A percentile compares a stretch with the other conserved stretches of the same genome.
phyloP scores from a whole-genome alignment of 768 basidiomycete genomes.

The Suillus lakei region DNA sequence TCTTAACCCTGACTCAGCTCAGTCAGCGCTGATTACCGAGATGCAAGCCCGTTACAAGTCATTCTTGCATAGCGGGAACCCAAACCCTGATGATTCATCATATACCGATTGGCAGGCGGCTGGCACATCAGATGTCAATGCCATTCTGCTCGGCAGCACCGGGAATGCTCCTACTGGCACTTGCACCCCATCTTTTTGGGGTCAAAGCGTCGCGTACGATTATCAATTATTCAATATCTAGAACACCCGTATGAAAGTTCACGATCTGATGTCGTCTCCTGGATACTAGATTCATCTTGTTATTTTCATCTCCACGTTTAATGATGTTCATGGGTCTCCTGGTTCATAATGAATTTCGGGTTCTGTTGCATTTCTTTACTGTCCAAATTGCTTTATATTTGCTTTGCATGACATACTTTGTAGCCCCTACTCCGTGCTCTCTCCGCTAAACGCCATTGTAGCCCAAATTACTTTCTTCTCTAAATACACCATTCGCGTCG shows the following conservation, averaged over 20 bases:
- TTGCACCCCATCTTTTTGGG: conserved; percentile 74
- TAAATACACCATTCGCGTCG: neutral
- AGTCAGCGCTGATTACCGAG: conserved; percentile 63
- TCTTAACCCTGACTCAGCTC: conserved; percentile 55
- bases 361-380: neutral
- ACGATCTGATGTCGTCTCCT: neutral
- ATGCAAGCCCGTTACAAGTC: conserved; percentile 71
- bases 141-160: conserved; percentile 64
- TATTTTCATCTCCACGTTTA: conserved; percentile 2
- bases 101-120: conserved; percentile 57
- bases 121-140: conserved; percentile 53
- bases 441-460: neutral
- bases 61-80: conserved; percentile 66
- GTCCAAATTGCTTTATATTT: neutral
- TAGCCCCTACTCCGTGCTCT: neutral
- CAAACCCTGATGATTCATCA: conserved; percentile 55
- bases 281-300: neutral
- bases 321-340: neutral
- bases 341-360: neutral
- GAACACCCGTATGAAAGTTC: neutral
- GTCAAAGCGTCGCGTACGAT: conserved; percentile 63
- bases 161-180: conserved; percentile 58
- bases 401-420: neutral
- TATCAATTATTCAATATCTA: conserved; percentile 66
- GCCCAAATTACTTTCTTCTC: neutral